Evolutionary conservation across 192 early-diverging fungal species (phyloP).

Genomic region (Coemansia sp.): DNA sequence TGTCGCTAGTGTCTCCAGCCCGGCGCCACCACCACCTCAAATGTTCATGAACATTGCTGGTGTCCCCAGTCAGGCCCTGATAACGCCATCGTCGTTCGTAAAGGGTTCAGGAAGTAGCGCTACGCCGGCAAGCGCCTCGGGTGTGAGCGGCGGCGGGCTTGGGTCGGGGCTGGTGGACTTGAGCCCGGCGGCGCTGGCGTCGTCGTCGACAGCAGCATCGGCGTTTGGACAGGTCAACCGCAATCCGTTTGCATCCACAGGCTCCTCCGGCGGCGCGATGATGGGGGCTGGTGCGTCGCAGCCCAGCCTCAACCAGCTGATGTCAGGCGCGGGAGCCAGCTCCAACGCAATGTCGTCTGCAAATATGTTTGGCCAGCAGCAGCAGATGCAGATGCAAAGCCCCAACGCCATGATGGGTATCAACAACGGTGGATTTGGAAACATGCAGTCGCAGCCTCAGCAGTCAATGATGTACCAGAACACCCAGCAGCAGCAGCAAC

Average conservation of each 20-base stretch:
- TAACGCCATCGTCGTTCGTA: constrained; percentile 8
- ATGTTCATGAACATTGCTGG: constrained; percentile 4
- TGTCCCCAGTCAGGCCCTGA: constrained; percentile 11
- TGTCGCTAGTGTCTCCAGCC: background rate
- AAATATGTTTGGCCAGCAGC: constrained; percentile 34
- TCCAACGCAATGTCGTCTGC: constrained; percentile 6
- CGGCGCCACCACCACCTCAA: constrained; percentile 2
- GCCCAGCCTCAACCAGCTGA: constrained; percentile 54
- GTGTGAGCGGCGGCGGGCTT: constrained; percentile 13
- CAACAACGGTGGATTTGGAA: constrained; percentile 5
- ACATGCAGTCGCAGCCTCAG: constrained; percentile 19
- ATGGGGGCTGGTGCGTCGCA: constrained; percentile 4
- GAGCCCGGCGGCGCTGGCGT: constrained; percentile 29
- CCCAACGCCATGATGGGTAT: constrained; percentile 4
- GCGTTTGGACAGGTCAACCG: constrained; percentile 51
- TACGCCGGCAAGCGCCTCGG: constrained; percentile 8
- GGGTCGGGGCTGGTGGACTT: constrained; percentile 37
- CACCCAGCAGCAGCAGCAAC: constrained; percentile 18
- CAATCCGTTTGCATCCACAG: constrained; percentile 49
- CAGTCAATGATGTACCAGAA: constrained; percentile 21
- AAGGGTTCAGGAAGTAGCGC: constrained; percentile 1
- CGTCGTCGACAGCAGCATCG: constrained; percentile 20
- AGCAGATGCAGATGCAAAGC: constrained; percentile 18
- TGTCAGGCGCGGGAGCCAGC: constrained; percentile 17
- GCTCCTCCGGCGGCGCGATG: background rate